Base-by-base conservation (phyloP, 805 yeast species). In the Kurtzmaniella fragi region DNA sequence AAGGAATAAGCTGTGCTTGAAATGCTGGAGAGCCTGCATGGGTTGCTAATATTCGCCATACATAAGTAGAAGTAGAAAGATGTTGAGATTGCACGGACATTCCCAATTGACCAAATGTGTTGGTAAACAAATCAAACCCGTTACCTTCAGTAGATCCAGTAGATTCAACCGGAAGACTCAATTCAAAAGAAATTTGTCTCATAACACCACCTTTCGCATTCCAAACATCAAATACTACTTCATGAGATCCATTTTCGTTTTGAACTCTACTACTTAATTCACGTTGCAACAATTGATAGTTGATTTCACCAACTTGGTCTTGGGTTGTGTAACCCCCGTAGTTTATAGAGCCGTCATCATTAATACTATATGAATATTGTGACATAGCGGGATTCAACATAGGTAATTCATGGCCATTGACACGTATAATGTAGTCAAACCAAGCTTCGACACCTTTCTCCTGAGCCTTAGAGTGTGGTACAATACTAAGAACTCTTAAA, bases 361-460 rank as follows among this genome's bases (percentile, higher is more conserved):
- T 59, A 36, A 68, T 56, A 30, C 52, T 54, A 42, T 68, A 68
- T 10, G 57, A 36, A 35, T 52, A 53, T 10, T 45, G 37, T 1
- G 63, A 52, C 11, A 56, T 45, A 4, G 59, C 49, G 4, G 70
- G 64, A 38, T 58, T 44, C 27, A 49, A 38, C 70, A 68, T 65
- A 15, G 73, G 75, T 37, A 69, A 54, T 34, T 83, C 84, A 46
- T 76, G 82, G 33, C 85, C 87, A 49, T 91, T 86, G 41, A 89
- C 67, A 1, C 84, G 83, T n/a, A 88, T 72, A 28, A 91, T 78
- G 56, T 73, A 91, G 57, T 91, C 99, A 54, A 91, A 93, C 78
- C 87, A 84, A 8, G 93, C 71, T 59, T 89, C 95, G 23, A 93
- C 57, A 2, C 70, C 71, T 2, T 49, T 41, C 25, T 44, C 43